These are phyloP conservation scores for Spatholobus suberectus DNA, from an alignment of 306 rosid species.

Conservation along the genomic window DNA sequence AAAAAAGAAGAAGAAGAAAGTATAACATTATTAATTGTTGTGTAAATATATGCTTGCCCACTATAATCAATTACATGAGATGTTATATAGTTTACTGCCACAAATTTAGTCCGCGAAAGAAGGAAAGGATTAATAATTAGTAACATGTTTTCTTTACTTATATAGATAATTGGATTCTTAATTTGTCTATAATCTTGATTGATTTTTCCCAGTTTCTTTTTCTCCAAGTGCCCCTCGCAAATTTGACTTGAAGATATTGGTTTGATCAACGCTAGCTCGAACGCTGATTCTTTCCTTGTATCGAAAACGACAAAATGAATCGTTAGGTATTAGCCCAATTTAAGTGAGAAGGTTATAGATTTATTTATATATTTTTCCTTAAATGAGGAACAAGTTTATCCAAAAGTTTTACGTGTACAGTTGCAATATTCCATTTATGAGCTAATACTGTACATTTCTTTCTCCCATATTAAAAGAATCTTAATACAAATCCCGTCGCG, in stretches of 20 bases:
- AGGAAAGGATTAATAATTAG: slow-evolving; percentile 10
- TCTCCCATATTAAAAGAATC: too few species aligned
- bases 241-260: slow-evolving; percentile 45
- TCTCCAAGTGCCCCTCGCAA: slow-evolving; percentile 33
- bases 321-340: neutral
- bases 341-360: neutral
- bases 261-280: slow-evolving; percentile 16
- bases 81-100: slow-evolving; percentile 15
- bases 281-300: slow-evolving; percentile 28
- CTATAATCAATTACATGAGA: too few species aligned
- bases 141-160: neutral
- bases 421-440: slow-evolving; percentile 40
- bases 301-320: slow-evolving; percentile 35
- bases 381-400: neutral
- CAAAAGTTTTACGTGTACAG: slow-evolving; percentile 16
- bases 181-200: slow-evolving; percentile 30
- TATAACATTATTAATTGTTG: too few species aligned
- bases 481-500: neutral
- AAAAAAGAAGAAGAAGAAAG: too few species aligned
- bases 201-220: slow-evolving; percentile 43
- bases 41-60: too few species aligned
- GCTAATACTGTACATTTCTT: slow-evolving; percentile 24
- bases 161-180: slow-evolving; percentile 37
- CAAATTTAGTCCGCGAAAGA: slow-evolving; percentile 24
- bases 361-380: neutral